phyloP scores from a whole-genome alignment of 2,329 filamentous ascomycete genomes.

The Pseudocercospora fuligena region DNA sequence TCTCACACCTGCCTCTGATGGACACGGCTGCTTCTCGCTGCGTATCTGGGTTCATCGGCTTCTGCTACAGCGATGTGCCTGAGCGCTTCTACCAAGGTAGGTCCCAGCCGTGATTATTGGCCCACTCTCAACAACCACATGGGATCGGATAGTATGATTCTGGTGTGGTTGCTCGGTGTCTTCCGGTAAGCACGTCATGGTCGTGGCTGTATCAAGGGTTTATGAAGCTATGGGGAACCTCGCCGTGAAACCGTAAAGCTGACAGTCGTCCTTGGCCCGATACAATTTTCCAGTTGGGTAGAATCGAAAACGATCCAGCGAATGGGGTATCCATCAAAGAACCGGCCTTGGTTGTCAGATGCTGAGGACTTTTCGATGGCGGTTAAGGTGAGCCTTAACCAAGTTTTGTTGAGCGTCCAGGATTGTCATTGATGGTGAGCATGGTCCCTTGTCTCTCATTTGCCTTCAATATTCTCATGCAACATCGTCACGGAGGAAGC shows the following conservation, averaged over 20 bases:
- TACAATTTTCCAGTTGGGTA: not conserved
- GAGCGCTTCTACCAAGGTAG: slow-evolving; percentile 1
- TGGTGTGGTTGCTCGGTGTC: not conserved
- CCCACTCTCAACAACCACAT: not conserved
- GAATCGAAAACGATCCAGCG: slow-evolving; percentile 4
- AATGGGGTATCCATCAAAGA: not conserved
- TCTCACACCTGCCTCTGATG: not conserved
- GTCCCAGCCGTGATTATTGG: not conserved
- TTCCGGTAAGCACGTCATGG: slow-evolving; percentile 9
- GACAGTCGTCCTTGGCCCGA: not conserved
- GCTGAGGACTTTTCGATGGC: not conserved
- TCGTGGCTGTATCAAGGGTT: slow-evolving; percentile 8
- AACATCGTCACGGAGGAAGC: slow-evolving; percentile 8
- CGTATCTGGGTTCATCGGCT: not conserved
- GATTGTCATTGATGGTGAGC: slow-evolving; percentile 11
- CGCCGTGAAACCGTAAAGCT: slow-evolving; percentile 3
- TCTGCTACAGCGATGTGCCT: not conserved
- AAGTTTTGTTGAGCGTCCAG: slow-evolving; percentile 16
- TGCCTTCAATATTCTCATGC: slow-evolving; percentile 15
- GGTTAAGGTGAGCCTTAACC: not conserved
- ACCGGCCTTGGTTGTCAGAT: not conserved
- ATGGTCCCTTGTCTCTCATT: slow-evolving; percentile 19
- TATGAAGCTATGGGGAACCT: not conserved
- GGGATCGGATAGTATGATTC: not conserved
- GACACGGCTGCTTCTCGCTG: not conserved